Conservation (phyloP, 257 asterid species). For the Capsicum pubescens region DNA sequence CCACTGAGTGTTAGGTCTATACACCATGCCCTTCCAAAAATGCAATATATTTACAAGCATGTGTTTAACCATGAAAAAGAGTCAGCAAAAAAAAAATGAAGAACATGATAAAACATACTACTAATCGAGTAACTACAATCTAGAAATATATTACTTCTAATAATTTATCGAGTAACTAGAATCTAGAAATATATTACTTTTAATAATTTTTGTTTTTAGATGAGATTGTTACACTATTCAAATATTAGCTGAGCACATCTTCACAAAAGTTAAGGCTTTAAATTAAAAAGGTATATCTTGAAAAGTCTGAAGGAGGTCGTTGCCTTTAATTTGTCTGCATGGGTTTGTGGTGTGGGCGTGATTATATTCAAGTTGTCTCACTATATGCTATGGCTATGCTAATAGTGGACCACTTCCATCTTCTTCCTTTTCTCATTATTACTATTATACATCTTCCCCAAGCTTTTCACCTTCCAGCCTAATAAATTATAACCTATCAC, state of each 20-base stretch:
- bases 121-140: too few species aligned
- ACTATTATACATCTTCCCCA: not conserved
- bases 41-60: not conserved
- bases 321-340: conserved; percentile 42
- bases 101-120: not conserved
- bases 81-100: not conserved
- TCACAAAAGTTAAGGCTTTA: conserved; percentile 37
- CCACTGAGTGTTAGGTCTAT: not conserved
- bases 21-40: not conserved
- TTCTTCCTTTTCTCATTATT: not conserved
- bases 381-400: conserved; percentile 25
- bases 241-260: not conserved
- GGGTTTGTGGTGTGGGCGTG: conserved; percentile 57
- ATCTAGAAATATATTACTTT: not conserved
- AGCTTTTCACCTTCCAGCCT: not conserved
- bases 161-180: not conserved
- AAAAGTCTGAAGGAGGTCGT: conserved; percentile 31
- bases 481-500: not conserved
- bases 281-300: conserved; percentile 35
- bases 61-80: not conserved
- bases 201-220: not conserved
- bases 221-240: not conserved
- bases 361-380: conserved; percentile 64
- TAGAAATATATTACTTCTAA: not conserved
- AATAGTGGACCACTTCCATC: conserved; percentile 58